Evolutionary conservation across 768 basidiomycete genomes (phyloP), one percentile per base, ranked within the genome.

Genomic region (Boletus rubescentipes): DNA sequence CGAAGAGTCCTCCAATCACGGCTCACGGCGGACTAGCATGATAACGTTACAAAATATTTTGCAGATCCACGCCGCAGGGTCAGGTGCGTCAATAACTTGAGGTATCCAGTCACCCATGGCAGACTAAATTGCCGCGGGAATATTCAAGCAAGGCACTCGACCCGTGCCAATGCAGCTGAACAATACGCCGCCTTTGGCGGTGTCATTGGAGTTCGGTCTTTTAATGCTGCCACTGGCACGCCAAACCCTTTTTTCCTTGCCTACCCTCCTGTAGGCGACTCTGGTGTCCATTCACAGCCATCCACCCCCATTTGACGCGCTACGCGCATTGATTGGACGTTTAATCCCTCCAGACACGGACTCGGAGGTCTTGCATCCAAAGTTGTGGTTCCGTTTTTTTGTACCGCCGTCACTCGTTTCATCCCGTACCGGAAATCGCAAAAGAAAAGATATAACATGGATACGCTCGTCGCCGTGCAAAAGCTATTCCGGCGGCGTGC

Each of bases 371-470:
- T 11, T 18, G 16, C 8, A 18, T 38, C 8, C 23, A 37, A 15
- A 5, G 31, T n/a, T 20, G 12, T 36, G 38, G 20, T 30, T 40
- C 18, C 10, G 11, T 34, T 21, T 53, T 32, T 39, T 11, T 3
- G 7, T 16, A 12, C 32, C 31, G 23, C 26, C 8, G n/a, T 38
- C 39, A 15, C 9, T 15, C 30, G 18, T 41, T 38, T 48, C 35
- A 45, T 29, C 40, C 16, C 11, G 34, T 16, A 41, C 18, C 37
- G 16, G 31, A 6, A 18, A 23, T 41, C 29, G 30, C 23, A 32
- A 36, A 18, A 18, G 26, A 49, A 34, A n/a, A n/a, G 30, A 26
- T 40, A 60, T 50, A 57, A 37, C 36, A n/a, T 29, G 54, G 34
- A 5, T n/a, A 37, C 26, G 1, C 7, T 37, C 46, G 31, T 12